phyloP scores from a whole-genome alignment of 306 rosid species.

The Delonix regia region DNA sequence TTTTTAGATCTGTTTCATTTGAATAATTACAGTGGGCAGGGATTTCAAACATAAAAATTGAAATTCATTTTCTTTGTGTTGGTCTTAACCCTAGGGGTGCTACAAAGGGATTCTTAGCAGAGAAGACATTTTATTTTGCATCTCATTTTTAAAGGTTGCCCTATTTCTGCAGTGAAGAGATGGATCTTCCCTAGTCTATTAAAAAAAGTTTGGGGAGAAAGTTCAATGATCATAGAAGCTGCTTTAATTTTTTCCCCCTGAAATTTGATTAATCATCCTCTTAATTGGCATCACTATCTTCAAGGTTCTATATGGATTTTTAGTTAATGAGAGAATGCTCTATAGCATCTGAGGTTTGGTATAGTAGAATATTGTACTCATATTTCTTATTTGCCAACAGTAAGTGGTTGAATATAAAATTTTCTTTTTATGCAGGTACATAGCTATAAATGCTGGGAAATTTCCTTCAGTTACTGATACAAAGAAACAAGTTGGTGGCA shows the following conservation, averaged over 20 bases:
- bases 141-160: not conserved
- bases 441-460: constrained; percentile 61
- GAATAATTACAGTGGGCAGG: not conserved
- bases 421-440: constrained; percentile 51
- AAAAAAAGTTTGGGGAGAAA: not conserved
- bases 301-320: not conserved
- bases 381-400: not conserved
- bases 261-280: constrained; percentile 12
- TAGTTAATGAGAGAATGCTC: constrained; percentile 23
- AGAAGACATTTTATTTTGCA: not conserved
- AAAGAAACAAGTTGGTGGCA: constrained; percentile 61
- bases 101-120: constrained; percentile 7
- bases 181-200: not conserved
- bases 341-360: constrained; percentile 11
- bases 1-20: not conserved
- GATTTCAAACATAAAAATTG: not conserved
- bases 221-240: not conserved
- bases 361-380: not conserved
- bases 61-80: not conserved
- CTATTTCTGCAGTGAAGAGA: constrained; percentile 11
- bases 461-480: constrained; percentile 43
- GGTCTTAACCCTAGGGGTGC: constrained; percentile 25
- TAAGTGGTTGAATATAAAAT: not conserved
- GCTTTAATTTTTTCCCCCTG: not conserved
- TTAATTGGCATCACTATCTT: not conserved